phyloP scores from a whole-genome alignment of 208 protist species.

The Tritrichomonas musculus region DNA sequence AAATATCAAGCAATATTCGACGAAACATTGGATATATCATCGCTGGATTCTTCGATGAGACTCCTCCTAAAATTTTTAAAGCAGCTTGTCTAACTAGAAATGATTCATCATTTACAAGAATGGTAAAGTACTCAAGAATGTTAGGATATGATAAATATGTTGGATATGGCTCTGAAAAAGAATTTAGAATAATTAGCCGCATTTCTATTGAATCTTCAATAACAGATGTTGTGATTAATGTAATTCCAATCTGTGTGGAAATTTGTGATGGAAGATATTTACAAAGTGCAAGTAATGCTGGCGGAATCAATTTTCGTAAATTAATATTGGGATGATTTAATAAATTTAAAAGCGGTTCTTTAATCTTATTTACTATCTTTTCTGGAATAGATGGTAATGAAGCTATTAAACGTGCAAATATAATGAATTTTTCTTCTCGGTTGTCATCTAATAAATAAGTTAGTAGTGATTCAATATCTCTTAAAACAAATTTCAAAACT shows the following conservation, averaged over 20 bases:
- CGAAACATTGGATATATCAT: constrained; percentile 32
- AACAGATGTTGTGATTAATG: not conserved
- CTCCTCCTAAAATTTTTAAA: not conserved
- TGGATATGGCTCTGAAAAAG: not conserved
- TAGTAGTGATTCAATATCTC: not conserved
- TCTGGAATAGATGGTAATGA: not conserved
- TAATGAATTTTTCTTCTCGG: too few relatives aligned
- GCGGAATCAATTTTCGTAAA: not conserved
- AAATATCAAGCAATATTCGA: not conserved
- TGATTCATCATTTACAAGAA: not conserved
- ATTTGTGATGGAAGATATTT: not conserved
- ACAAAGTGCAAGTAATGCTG: not conserved
- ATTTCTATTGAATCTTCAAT: not conserved
- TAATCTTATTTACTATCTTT: too few relatives aligned
- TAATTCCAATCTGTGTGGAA: not conserved
- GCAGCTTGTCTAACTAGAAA: not conserved
- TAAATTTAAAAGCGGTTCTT: not conserved
- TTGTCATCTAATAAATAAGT: not conserved
- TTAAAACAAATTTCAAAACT: not conserved
- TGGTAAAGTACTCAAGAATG: not conserved
- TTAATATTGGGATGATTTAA: not conserved
- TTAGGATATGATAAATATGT: not conserved
- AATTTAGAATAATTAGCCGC: not conserved
- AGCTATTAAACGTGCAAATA: not conserved
- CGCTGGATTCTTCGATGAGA: not conserved